Conservation (phyloP, 768 basidiomycete species). For the Mrakia hoshinonis region DNA sequence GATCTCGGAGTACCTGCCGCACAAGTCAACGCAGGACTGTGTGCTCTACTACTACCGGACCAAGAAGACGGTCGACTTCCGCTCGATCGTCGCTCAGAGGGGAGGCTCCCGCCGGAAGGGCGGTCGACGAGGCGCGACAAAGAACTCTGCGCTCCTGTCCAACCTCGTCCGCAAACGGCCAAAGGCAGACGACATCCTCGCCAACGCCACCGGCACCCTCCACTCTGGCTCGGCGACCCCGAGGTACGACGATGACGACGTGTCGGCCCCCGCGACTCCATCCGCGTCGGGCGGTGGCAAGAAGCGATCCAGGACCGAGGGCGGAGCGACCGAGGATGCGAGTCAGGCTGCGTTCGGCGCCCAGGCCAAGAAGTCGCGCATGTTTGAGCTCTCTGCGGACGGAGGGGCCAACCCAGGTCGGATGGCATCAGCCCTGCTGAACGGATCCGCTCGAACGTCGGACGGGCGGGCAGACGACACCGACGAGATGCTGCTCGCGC, state of each 20-base stretch:
- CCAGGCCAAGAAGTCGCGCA: constrained; percentile 1
- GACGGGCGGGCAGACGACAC: too few species aligned
- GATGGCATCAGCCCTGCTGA: too few species aligned
- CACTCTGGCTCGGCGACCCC: constrained; percentile 1
- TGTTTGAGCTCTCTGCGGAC: constrained; percentile 1
- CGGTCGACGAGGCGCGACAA: constrained; percentile 15
- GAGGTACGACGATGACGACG: background rate
- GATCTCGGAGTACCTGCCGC: constrained; percentile 66
- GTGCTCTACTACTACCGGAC: constrained; percentile 90
- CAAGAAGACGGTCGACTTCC: constrained; percentile 56
- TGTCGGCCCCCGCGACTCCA: background rate
- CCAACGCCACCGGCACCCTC: background rate
- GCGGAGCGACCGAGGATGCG: background rate
- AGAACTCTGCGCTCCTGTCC: constrained; percentile 14
- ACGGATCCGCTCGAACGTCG: too few species aligned
- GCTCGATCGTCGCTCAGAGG: constrained; percentile 17
- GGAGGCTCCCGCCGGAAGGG: constrained; percentile 23
- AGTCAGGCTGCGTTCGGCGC: background rate
- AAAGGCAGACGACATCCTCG: background rate
- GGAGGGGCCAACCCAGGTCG: background rate
- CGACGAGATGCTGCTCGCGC: background rate
- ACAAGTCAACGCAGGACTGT: constrained; percentile 82
- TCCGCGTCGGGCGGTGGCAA: background rate
- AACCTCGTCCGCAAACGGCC: constrained; percentile 23
- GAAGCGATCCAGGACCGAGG: background rate